Evolutionary conservation across 2,329 filamentous ascomycete genomes (phyloP), one percentile per base, ranked within the genome.

Genomic region (Penicillium janthinellum): DNA sequence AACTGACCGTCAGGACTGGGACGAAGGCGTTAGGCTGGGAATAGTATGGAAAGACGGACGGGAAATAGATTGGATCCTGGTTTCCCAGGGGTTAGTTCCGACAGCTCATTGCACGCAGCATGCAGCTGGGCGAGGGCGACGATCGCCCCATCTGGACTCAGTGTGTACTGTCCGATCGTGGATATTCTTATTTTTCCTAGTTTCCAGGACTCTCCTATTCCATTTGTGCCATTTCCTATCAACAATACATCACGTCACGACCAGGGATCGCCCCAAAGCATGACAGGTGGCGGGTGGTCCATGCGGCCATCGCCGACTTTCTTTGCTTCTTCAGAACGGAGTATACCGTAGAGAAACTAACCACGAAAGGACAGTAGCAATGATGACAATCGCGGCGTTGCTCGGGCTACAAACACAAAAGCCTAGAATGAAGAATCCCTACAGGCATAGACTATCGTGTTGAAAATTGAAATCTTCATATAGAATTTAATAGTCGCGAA

Each of bases 221-320:
- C 8, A 4, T 22, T 50, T 50, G 8, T 50, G 37, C 22, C 3
- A 14, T 25, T 25, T 20, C 20, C 11, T 20, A 53, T 54, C 38
- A 41, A 54, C 45, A 25, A 39, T 12, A 55, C 39, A 61, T 58
- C 58, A 62, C 58, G 58, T 63, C 58, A 66, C 58, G 38, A 47
- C 57, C 56, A 38, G 57, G 25, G 64, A 65, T 67, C 64, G 58
- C 56, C 59, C 39, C 50, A 59, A 57, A 54, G 52, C 44, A 58
- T 68, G 66, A 68, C 66, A 65, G 64, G 55, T 66, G 66, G 65
- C 66, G 66, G 61, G 61, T 67, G 66, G 65, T 47, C 65, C 64
- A 54, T 66, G 65, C 64, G 50, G 25, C 14, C 2, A n/a, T 28
- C 25, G 2, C 44, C 22, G 42, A 47, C 14, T 15, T 52, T 45